A percentile compares a stretch with the other conserved stretches of the same genome.
Conservation (phyloP, 805 yeast species). For the Saccharomycopsis olivae region DNA sequence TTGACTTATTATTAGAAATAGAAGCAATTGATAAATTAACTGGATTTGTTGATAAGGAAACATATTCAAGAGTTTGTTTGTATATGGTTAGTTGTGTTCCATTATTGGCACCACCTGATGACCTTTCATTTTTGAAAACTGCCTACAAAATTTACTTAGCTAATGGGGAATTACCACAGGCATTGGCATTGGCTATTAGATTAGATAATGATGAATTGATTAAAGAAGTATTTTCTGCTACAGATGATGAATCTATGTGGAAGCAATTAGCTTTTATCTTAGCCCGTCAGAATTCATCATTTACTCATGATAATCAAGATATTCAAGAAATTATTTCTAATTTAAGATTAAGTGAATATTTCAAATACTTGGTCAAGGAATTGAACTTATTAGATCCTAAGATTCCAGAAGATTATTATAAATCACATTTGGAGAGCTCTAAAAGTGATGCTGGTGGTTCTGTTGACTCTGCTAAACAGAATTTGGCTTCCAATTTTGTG, state of each 20-base stretch:
- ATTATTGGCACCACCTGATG: conserved; percentile 90
- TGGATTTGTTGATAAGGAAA: conserved; percentile 72
- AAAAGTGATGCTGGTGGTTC: conserved; percentile 43
- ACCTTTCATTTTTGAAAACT: conserved; percentile 71
- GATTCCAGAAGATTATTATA: conserved; percentile 90
- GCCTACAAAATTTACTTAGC: conserved; percentile 78
- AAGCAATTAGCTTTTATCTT: conserved; percentile 87
- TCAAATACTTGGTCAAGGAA: conserved; percentile 71
- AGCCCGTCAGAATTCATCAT: conserved; percentile 77
- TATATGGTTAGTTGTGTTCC: conserved; percentile 97
- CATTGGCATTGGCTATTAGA: conserved; percentile 79
- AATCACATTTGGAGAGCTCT: conserved; percentile 74
- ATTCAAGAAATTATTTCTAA: conserved; percentile 84
- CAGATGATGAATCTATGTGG: conserved; percentile 62
- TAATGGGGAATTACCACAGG: conserved; percentile 77
- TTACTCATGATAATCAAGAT: conserved; percentile 48
- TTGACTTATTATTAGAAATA: conserved; percentile 81
- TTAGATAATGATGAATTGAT: conserved; percentile 75
- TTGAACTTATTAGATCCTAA: conserved; percentile 82
- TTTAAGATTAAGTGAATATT: conserved; percentile 67
- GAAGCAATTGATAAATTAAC: conserved; percentile 79
- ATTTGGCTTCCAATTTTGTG: conserved; percentile 89
- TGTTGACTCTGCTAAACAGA: conserved; percentile 89
- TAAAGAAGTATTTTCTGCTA: conserved; percentile 69
- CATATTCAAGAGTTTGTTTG: conserved; percentile 81